Base-by-base conservation (phyloP, 768 basidiomycete species). In the Tremella yokohamensis region DNA sequence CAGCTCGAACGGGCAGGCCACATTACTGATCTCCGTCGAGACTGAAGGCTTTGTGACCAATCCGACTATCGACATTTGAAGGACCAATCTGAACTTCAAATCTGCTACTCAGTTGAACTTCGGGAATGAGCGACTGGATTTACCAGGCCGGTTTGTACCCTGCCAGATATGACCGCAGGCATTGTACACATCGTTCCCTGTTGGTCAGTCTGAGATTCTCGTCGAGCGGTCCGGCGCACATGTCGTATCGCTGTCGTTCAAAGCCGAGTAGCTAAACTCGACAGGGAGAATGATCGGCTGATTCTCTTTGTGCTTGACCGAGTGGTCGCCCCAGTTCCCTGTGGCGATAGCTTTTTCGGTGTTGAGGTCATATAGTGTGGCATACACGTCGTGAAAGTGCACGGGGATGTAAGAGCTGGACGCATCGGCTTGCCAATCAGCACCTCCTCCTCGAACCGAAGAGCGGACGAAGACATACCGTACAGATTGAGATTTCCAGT, bases 201-300 rank as follows among this genome's bases (percentile, higher is more conserved):
- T 13, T 18, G 12, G 2, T 50, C 38, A 57, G 26, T 39, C 20
- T 52, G 2, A 50, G 34, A 8, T 18, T 12, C 18, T 15, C 16
- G 9, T 24, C 13, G 6, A 34, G 20, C 2, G 20, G 16, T 25
- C 13, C 12, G 22, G 69, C 77, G 52, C 64, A 90, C 91, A 97
- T 19, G 92, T 94, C 37, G 81, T 79, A 76, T 97, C 92, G 3
- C 86, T 83, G 45, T 83, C 81, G 70, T 97, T 96, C 11, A 83
- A 79, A 0, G 86, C 89, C 12, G 84, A 63, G 74, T 94, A 96
- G 0, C 85, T 84, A 77, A 94, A 93, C 66, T 87, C 87, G 51
- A 97, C 78, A 0, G 90, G 90, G 9, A 97, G 62, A 29, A 82
- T 74, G 24, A 96, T 78, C 34, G 83, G 73, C n/a, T 84, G 81